These are phyloP conservation scores for Beauveria caledonica DNA, from an alignment of 2,329 filamentous ascomycete species.

Conservation along the genomic window DNA sequence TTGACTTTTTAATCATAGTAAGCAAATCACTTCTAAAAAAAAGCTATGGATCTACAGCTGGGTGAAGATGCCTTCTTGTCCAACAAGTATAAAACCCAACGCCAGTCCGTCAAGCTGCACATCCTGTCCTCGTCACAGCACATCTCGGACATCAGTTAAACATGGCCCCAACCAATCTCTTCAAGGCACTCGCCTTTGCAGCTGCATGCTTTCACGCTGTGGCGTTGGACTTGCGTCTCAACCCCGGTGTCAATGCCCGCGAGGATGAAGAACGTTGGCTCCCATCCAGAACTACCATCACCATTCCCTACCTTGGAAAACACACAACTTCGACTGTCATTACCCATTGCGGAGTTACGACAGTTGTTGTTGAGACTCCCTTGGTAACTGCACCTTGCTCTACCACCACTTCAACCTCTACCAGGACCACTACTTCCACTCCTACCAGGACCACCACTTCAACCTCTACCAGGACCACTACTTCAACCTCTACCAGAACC, in stretches of 20 bases:
- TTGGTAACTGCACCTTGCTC: background rate
- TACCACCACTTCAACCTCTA: background rate
- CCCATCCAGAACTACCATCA: background rate
- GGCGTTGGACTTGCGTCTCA: background rate
- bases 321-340: background rate
- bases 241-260: background rate
- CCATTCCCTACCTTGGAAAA: background rate
- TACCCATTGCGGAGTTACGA: background rate
- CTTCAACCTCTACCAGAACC: background rate
- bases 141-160: background rate
- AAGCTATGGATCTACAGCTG: too few relatives aligned
- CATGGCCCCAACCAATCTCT: background rate
- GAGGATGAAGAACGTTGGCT: background rate
- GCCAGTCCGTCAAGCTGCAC: background rate
- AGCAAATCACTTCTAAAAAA: too few relatives aligned
- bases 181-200: background rate
- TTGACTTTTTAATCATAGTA: too few relatives aligned
- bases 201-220: background rate
- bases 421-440: background rate
- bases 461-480: background rate
- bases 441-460: background rate
- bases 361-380: conserved; percentile 1
- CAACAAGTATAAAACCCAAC: too few relatives aligned
- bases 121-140: background rate
- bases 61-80: too few relatives aligned